A percentile compares a stretch with the other conserved stretches of the same genome.
These are phyloP conservation scores for Sphenostylis stenocarpa DNA, from an alignment of 306 rosid genomes.

Conservation along the genomic window DNA sequence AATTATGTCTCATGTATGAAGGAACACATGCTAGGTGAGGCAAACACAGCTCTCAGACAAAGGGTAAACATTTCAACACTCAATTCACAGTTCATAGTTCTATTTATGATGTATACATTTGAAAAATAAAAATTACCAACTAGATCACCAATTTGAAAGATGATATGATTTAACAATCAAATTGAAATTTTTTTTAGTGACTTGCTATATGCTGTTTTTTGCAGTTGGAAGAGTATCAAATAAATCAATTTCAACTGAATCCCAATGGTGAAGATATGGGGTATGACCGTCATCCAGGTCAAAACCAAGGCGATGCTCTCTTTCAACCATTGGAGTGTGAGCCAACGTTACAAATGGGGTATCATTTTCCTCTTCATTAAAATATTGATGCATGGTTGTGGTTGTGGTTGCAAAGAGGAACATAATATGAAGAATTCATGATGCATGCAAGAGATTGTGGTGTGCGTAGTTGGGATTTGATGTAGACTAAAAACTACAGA, in stretches of 20 bases:
- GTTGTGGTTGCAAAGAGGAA: neutral
- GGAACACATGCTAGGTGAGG: conserved; percentile 85
- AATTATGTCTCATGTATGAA: conserved; percentile 35
- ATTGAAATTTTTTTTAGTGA: neutral
- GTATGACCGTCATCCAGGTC: conserved; percentile 66
- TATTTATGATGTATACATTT: neutral
- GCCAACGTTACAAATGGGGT: conserved; percentile 94
- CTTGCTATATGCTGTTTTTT: neutral
- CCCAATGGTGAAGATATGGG: conserved; percentile 61
- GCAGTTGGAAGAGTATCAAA: conserved; percentile 88
- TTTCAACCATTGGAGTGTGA: conserved; percentile 83
- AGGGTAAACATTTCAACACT: conserved; percentile 50
- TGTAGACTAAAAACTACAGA: neutral
- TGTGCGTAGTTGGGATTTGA: neutral
- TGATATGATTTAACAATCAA: neutral
- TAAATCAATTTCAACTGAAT: conserved; percentile 70
- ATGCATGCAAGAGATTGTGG: neutral
- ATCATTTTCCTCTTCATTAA: conserved; percentile 1
- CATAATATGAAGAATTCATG: neutral
- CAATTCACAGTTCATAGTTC: neutral
- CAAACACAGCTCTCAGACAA: conserved; percentile 74
- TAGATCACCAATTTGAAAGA: neutral
- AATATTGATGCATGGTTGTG: neutral
- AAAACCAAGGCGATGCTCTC: conserved; percentile 63
- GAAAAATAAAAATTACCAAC: neutral